Conservation (phyloP, 768 basidiomycete genomes). For the Tylopilus intermedius region DNA sequence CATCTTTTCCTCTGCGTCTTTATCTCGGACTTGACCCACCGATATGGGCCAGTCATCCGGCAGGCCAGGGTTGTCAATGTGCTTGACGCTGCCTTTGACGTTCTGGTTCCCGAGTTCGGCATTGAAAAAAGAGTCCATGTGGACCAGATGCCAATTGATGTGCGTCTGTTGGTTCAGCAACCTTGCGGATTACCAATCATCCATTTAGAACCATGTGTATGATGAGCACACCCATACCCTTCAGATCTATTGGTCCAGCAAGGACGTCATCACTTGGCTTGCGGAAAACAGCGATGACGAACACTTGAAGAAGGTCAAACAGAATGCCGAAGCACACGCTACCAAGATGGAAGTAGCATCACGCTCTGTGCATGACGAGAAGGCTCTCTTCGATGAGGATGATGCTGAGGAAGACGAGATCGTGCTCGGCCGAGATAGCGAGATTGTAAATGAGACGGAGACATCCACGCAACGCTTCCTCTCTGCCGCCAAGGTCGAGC, state of each 20-base stretch:
- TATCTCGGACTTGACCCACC: constrained; percentile 88
- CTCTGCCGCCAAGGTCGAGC: constrained; percentile 70
- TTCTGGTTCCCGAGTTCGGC: constrained; percentile 92
- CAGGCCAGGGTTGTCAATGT: constrained; percentile 94
- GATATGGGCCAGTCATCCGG: constrained; percentile 92
- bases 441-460: constrained; percentile 40
- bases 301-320: constrained; percentile 90
- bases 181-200: constrained; percentile 15
- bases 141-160: constrained; percentile 98
- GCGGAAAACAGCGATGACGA: constrained; percentile 96
- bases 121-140: constrained; percentile 99
- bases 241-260: constrained; percentile 93
- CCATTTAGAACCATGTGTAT: constrained; percentile 80
- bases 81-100: constrained; percentile 97
- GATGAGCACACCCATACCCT: constrained; percentile 92
- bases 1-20: constrained; percentile 94
- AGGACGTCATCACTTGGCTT: constrained; percentile 92
- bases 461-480: constrained; percentile 73
- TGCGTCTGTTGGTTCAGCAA: constrained; percentile 35
- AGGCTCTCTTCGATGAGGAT: constrained; percentile 84
- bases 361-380: constrained; percentile 81
- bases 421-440: constrained; percentile 58
- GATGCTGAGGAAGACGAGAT: constrained; percentile 79
- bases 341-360: constrained; percentile 88
- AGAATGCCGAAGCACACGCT: constrained; percentile 87